Conservation (phyloP, 306 rosid genomes). For the Myrica gale region DNA sequence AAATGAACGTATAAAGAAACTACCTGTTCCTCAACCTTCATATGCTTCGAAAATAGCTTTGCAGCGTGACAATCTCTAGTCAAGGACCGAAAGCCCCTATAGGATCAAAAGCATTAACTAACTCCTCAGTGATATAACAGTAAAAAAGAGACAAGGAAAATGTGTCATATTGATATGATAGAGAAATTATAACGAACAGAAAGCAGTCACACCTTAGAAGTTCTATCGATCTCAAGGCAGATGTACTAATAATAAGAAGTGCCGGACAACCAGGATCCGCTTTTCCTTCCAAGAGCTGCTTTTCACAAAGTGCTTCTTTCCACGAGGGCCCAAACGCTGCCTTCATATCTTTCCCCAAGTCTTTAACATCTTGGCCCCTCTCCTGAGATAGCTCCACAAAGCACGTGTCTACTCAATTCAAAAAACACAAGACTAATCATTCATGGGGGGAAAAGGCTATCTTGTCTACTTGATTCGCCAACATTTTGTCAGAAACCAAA, state of each 20-base stretch:
- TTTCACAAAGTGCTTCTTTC: constrained; percentile 61
- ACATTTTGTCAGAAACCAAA: background rate
- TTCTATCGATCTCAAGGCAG: constrained; percentile 75
- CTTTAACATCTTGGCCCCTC: constrained; percentile 35
- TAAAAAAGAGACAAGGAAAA: background rate
- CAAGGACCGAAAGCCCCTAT: constrained; percentile 63
- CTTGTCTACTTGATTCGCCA: no score
- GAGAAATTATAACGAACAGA: background rate
- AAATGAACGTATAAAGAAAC: background rate
- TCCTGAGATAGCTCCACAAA: constrained; percentile 46
- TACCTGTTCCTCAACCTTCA: constrained; percentile 87
- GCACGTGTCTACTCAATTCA: constrained; percentile 36
- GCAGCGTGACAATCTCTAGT: constrained; percentile 68
- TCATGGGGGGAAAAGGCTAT: background rate
- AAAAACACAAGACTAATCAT: constrained; percentile 1
- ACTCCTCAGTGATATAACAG: background rate
- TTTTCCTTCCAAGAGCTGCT: constrained; percentile 41
- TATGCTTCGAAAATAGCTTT: constrained; percentile 86
- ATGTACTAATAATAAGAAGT: constrained; percentile 53
- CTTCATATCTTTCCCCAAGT: constrained; percentile 49
- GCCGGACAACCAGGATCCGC: constrained; percentile 69
- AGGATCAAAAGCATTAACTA: constrained; percentile 12
- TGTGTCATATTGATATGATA: background rate
- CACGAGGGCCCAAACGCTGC: constrained; percentile 66
- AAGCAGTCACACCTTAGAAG: constrained; percentile 53